Percentiles rank a stretch among this genome's conserved stretches.
phyloP scores from a whole-genome alignment of 2,329 filamentous ascomycete species.

The Colletotrichum filicis region DNA sequence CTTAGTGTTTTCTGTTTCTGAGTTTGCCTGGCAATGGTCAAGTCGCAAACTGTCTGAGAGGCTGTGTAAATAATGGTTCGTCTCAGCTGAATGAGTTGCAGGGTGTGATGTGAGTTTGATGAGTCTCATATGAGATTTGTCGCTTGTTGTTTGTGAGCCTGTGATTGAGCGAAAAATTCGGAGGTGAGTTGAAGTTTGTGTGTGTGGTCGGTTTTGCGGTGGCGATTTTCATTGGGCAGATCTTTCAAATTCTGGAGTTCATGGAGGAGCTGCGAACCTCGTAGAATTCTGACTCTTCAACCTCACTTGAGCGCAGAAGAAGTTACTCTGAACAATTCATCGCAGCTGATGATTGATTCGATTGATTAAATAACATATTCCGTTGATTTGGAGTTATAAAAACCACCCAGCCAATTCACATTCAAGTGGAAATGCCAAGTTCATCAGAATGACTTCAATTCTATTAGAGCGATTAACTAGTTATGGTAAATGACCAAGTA shows the following conservation, averaged over 20 bases:
- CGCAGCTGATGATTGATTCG: background rate
- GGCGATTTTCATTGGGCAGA: constrained; percentile 31
- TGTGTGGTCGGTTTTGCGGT: constrained; percentile 5
- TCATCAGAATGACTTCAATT: constrained; percentile 7
- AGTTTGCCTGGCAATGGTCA: background rate
- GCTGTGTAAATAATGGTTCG: background rate
- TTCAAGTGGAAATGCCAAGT: no score
- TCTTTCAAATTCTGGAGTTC: constrained; percentile 28
- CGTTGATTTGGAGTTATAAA: background rate
- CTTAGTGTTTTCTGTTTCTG: no score
- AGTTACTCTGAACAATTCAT: background rate
- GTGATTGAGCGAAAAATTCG: constrained; percentile 13
- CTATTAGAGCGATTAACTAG: constrained; percentile 24
- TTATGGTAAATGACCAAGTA: background rate
- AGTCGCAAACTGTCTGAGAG: background rate
- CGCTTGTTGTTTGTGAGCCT: constrained; percentile 2
- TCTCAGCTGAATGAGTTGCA: background rate
- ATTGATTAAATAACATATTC: background rate
- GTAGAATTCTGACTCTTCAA: constrained; percentile 12
- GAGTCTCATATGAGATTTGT: constrained; percentile 6
- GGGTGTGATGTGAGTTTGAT: background rate
- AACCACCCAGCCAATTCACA: background rate
- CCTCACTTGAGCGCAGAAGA: background rate
- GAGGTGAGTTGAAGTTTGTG: constrained; percentile 17
- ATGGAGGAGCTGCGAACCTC: constrained; percentile 28